phyloP scores from a whole-genome alignment of 73 alveolate species.

The Tetrahymena borealis region DNA sequence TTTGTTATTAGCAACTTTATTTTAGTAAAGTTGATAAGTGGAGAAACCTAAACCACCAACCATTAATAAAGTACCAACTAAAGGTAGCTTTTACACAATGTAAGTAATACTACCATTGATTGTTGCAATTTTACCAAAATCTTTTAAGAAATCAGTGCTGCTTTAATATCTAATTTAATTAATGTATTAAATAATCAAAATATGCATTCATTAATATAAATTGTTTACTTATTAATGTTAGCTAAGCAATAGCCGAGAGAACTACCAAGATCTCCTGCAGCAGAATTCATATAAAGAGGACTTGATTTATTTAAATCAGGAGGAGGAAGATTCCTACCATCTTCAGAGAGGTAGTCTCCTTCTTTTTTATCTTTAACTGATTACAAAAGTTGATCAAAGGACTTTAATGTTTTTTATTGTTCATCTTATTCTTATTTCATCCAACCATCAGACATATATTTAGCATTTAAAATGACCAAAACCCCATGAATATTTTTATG shows the following conservation, averaged over 20 bases:
- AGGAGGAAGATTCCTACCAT: background rate
- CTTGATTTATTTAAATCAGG: background rate
- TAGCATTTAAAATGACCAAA: background rate
- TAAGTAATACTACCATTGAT: constrained; percentile 36
- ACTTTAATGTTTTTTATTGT: background rate
- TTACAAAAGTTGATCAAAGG: background rate
- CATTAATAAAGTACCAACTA: constrained; percentile 19
- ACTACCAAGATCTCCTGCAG: constrained; percentile 43
- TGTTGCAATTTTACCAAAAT: constrained; percentile 41
- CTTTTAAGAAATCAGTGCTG: constrained; percentile 21
- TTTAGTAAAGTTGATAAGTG: background rate
- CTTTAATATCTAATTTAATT: constrained; percentile 13
- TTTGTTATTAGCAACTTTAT: background rate
- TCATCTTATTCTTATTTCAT: background rate
- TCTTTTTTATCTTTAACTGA: background rate
- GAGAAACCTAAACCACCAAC: constrained; percentile 41
- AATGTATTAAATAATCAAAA: too few relatives aligned
- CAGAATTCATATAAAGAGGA: background rate
- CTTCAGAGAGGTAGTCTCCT: background rate
- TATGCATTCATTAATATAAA: too few relatives aligned
- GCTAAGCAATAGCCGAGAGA: constrained; percentile 40
- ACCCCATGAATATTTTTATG: background rate
- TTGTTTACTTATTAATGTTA: constrained; percentile 11
- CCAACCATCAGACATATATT: background rate
- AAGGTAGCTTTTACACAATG: constrained; percentile 21